phyloP scores from a whole-genome alignment of 257 asterid genomes.

The Plantago ovata region DNA sequence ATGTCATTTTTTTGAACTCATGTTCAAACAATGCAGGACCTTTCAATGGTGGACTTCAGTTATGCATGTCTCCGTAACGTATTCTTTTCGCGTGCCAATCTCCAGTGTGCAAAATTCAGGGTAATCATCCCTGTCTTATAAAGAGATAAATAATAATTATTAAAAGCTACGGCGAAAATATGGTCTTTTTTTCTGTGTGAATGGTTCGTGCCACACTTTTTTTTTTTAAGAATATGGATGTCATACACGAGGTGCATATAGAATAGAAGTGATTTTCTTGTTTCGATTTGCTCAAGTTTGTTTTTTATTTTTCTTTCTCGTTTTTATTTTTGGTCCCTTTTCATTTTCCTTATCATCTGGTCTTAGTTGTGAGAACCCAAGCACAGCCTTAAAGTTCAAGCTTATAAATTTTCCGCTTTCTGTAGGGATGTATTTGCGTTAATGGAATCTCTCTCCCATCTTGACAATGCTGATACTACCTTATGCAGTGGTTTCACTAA shows the following conservation, averaged over 20 bases:
- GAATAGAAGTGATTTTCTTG: too few relatives aligned
- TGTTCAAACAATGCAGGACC: conserved; percentile 55
- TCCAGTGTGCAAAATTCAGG: conserved; percentile 85
- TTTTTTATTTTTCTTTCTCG: too few relatives aligned
- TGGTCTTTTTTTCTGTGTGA: not conserved
- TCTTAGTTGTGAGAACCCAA: too few relatives aligned
- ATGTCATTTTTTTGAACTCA: conserved; percentile 11
- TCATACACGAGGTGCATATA: too few relatives aligned
- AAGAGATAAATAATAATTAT: conserved; percentile 3
- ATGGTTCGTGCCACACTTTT: not conserved
- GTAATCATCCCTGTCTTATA: conserved; percentile 34
- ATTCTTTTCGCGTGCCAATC: conserved; percentile 91
- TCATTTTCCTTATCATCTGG: too few relatives aligned
- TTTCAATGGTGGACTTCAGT: conserved; percentile 89
- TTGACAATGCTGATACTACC: too few relatives aligned
- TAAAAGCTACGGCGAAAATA: not conserved
- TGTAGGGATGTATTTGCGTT: too few relatives aligned
- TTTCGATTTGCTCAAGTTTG: too few relatives aligned
- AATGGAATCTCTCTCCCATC: too few relatives aligned
- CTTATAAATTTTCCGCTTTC: too few relatives aligned
- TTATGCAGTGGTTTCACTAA: not conserved
- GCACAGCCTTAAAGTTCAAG: too few relatives aligned
- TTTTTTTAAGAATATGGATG: not conserved
- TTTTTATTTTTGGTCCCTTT: too few relatives aligned
- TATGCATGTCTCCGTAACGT: conserved; percentile 78